Percentiles rank a stretch among this genome's conserved stretches.
Evolutionary conservation across 2,329 filamentous ascomycete genomes (phyloP).

Genomic region (Fonsecaea multimorphosa): DNA sequence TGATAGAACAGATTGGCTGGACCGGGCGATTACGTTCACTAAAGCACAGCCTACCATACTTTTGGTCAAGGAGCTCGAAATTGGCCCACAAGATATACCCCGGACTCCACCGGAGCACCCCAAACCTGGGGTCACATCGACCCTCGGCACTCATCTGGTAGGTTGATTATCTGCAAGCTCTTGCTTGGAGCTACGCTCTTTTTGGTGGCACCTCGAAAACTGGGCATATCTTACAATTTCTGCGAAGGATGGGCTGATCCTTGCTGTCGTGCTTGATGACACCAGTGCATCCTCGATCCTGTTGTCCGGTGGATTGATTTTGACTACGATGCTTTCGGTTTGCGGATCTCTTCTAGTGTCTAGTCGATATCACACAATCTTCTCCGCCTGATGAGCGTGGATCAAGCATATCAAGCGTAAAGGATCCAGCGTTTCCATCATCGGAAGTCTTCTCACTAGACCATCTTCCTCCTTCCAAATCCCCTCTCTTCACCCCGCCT

Average conservation of each 20-base stretch:
- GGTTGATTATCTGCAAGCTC: constrained; percentile 8
- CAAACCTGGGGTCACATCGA: constrained; percentile 20
- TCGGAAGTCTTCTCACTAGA: background rate
- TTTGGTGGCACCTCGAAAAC: background rate
- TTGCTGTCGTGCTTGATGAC: background rate
- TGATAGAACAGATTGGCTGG: constrained; percentile 11
- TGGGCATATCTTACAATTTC: background rate
- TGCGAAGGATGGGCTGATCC: constrained; percentile 3
- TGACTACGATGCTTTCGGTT: constrained; percentile 8
- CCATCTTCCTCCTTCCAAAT: background rate
- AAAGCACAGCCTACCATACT: constrained; percentile 19
- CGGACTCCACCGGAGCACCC: constrained; percentile 15
- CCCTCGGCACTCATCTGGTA: constrained; percentile 19
- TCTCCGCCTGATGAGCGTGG: constrained; percentile 8
- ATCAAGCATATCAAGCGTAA: constrained; percentile 11
- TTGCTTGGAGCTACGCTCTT: background rate
- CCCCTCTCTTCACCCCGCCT: background rate
- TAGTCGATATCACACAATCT: constrained; percentile 8
- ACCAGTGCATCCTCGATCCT: constrained; percentile 8
- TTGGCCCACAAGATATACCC: constrained; percentile 7
- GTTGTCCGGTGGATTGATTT: constrained; percentile 5
- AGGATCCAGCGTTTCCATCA: constrained; percentile 5
- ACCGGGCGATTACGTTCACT: constrained; percentile 15
- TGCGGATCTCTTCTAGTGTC: constrained; percentile 7
- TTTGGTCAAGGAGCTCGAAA: constrained; percentile 5